Percentiles rank a stretch among this genome's conserved stretches.
Conservation (phyloP, 1,284 basidiomycete genomes). For the Pterula multifida region DNA sequence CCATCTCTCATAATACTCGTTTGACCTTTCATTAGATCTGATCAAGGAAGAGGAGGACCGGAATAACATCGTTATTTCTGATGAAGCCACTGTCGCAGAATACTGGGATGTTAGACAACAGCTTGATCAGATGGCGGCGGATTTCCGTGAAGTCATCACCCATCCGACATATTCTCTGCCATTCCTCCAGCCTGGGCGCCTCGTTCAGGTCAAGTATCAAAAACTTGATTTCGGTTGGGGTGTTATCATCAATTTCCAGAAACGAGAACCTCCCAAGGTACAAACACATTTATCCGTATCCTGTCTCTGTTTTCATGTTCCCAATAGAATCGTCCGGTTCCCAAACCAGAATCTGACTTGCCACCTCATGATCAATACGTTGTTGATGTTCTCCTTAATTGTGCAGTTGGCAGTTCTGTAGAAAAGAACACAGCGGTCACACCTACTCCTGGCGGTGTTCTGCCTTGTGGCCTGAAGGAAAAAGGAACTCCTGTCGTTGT, state of each 20-base stretch:
- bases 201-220: constrained; percentile 82
- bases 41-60: constrained; percentile 62
- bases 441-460: constrained; percentile 55
- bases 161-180: constrained; percentile 91
- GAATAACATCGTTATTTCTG: constrained; percentile 60
- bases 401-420: constrained; percentile 53
- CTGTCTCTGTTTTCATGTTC: background rate
- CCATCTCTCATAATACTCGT: background rate
- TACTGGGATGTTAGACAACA: constrained; percentile 91
- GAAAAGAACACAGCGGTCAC: constrained; percentile 39
- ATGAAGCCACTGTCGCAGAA: constrained; percentile 77
- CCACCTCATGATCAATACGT: constrained; percentile 87
- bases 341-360: constrained; percentile 49
- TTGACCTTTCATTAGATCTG: constrained; percentile 47
- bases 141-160: constrained; percentile 87
- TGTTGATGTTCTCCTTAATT: constrained; percentile 86
- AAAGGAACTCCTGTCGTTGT: constrained; percentile 82
- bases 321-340: constrained; percentile 38
- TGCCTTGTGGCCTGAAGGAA: constrained; percentile 58
- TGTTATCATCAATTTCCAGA: constrained; percentile 85
- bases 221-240: constrained; percentile 96
- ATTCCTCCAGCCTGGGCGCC: constrained; percentile 85
- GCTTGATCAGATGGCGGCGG: constrained; percentile 77
- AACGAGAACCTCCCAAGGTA: constrained; percentile 68
- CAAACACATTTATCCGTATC: constrained; percentile 8